Evolutionary conservation across 2,329 filamentous ascomycete species (phyloP).

Genomic region (Monosporascus sp.): DNA sequence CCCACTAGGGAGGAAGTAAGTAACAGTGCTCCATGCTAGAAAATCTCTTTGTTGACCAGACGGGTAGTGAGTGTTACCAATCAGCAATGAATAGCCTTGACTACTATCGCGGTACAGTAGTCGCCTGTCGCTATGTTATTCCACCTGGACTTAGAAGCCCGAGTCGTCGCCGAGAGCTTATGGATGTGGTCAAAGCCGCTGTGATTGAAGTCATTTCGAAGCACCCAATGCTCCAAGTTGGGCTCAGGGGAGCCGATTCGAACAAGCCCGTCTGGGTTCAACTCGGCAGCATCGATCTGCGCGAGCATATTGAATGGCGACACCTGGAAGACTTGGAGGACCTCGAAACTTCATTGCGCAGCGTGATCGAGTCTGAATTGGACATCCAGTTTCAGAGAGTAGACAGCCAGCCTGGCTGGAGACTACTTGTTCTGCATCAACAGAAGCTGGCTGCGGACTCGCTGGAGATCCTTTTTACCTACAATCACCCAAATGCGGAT

Average conservation of each 20-base stretch:
- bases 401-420: conserved; percentile 22
- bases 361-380: conserved; percentile 3
- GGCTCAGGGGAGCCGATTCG: conserved; percentile 7
- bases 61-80: neutral
- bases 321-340: neutral
- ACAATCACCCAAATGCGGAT: conserved; percentile 23
- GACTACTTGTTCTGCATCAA: conserved; percentile 12
- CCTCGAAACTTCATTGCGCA: neutral
- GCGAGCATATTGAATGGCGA: conserved; percentile 14
- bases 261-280: conserved; percentile 10
- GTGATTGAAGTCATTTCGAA: neutral
- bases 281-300: conserved; percentile 13
- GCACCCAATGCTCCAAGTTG: conserved; percentile 17
- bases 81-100: neutral
- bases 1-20: too few relatives aligned
- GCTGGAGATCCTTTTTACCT: conserved; percentile 23
- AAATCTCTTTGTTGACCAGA: too few relatives aligned
- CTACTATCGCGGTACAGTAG: neutral
- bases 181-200: neutral
- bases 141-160: neutral
- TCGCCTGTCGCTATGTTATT: neutral
- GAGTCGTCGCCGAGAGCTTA: neutral
- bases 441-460: neutral
- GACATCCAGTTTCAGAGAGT: conserved; percentile 12
- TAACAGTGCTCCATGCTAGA: too few relatives aligned